Base-by-base conservation (phyloP, 257 asterid genomes). In the Solanum neorickii region DNA sequence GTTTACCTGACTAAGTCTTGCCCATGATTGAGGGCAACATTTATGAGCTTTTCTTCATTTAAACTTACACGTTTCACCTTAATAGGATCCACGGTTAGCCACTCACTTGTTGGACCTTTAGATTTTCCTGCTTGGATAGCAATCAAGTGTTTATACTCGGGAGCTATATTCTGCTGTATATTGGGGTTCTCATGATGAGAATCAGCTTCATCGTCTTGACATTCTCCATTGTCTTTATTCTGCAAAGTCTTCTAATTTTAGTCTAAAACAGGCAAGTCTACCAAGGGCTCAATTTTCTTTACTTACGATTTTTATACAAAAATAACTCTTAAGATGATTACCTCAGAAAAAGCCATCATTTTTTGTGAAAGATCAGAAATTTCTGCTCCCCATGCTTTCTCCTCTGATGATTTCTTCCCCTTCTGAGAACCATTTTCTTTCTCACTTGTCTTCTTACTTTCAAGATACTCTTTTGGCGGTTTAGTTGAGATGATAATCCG, bases 21-120 rank as follows among this genome's bases (percentile, higher is more conserved):
- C 86, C 96, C 98, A 88, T 94, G 96, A 83, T 95, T 89, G 72
- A 88, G 46, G 74, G 91, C 93, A 88, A 95, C 94, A 9, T 93
- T 93, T 87, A 88, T 95, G 47, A 96, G 95, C 94, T 94, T 94
- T 84, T 96, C 96, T 89, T 96, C 98, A 65, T 91, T 92, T 92
- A 96, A 90, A 92, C 98, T 96, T 82, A 96, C 92, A 3, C 98
- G 94, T 72, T 92, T 94, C 60, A 90, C 98, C 69, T 90, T 91
- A 68, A 87, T 44, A 3, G 94, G 90, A 33, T 87, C 88, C 33
- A 87, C 87, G 46, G 86, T 91, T 20, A 96, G 89, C 96, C 98
- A 96, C 12, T 83, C 93, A 66, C 93, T 92, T 68, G 90, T 88
- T 47, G 93, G 94, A 1, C 95, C 96, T 89, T 91, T 96, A 90